Conservation (phyloP, 495 filamentous ascomycete species). For the Aspergillus nidulans region DNA sequence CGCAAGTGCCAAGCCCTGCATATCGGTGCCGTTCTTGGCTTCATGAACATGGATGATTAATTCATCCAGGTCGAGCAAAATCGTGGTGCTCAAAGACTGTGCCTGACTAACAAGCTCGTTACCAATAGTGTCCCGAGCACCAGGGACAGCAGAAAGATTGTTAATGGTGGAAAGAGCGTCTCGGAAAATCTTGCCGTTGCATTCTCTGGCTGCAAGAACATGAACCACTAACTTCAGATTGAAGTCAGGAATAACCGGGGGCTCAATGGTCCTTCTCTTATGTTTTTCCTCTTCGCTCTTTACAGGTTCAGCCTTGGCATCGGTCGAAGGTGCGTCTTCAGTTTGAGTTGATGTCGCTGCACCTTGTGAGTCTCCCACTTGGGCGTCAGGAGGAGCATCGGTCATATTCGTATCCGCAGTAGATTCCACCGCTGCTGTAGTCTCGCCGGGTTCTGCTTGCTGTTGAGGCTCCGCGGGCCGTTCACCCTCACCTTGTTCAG, state of each 20-base stretch:
- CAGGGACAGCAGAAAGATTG: slow-evolving; percentile 89
- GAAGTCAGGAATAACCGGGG: slow-evolving; percentile 82
- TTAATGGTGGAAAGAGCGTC: slow-evolving; percentile 97
- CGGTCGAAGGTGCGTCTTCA: slow-evolving; percentile 19
- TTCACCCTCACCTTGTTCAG: slow-evolving; percentile 28
- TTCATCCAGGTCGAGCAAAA: slow-evolving; percentile 78
- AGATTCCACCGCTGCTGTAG: slow-evolving; percentile 16
- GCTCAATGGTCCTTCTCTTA: slow-evolving; percentile 72
- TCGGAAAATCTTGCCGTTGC: slow-evolving; percentile 92
- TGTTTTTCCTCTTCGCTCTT: slow-evolving; percentile 55
- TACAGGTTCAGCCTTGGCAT: slow-evolving; percentile 30
- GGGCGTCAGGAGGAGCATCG: slow-evolving; percentile 35
- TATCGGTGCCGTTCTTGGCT: slow-evolving; percentile 83
- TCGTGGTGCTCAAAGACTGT: slow-evolving; percentile 74
- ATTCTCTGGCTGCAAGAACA: slow-evolving; percentile 92
- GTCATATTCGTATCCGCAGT: slow-evolving; percentile 40
- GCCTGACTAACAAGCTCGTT: slow-evolving; percentile 84
- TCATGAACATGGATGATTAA: slow-evolving; percentile 83
- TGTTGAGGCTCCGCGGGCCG: slow-evolving; percentile 18
- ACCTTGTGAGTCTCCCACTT: slow-evolving; percentile 25
- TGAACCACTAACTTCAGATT: slow-evolving; percentile 92
- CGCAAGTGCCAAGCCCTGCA: slow-evolving; percentile 87
- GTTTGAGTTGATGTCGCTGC: slow-evolving; percentile 14
- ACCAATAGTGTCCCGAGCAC: slow-evolving; percentile 85
- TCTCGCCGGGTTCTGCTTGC: slow-evolving; percentile 17